Evolutionary conservation across 257 asterid species (phyloP).

Genomic region (Jasminum sambac): DNA sequence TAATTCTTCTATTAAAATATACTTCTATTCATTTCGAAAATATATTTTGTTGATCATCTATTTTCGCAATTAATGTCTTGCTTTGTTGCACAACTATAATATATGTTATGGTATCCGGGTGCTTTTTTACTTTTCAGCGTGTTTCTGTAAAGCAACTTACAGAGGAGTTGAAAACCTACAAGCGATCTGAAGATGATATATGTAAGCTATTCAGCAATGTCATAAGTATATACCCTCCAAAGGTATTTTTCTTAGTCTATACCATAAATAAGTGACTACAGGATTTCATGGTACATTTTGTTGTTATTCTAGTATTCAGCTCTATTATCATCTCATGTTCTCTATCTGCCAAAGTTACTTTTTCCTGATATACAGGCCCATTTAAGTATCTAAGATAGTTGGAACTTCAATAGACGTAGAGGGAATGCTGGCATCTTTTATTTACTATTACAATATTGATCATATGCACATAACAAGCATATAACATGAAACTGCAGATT

Average conservation of each 20-base stretch:
- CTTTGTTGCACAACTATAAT: conserved; percentile 7
- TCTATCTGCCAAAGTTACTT: conserved; percentile 14
- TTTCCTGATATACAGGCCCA: not conserved
- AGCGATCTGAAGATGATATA: conserved; percentile 64
- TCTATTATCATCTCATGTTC: not conserved
- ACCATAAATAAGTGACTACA: not conserved
- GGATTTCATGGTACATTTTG: conserved; percentile 7
- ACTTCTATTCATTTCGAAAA: not conserved
- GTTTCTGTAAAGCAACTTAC: conserved; percentile 76
- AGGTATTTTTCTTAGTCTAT: conserved; percentile 45
- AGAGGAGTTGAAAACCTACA: conserved; percentile 66
- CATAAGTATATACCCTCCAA: conserved; percentile 67
- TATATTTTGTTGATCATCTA: conserved; percentile 3
- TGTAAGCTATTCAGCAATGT: conserved; percentile 74
- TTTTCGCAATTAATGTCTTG: conserved; percentile 14
- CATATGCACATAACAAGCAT: conserved; percentile 2
- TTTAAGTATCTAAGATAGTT: not conserved
- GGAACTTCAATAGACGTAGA: not conserved
- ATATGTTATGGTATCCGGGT: conserved; percentile 14
- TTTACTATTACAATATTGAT: conserved; percentile 14
- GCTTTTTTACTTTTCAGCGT: conserved; percentile 64
- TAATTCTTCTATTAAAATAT: conserved; percentile 12
- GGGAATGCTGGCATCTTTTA: not conserved
- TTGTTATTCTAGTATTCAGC: not conserved
- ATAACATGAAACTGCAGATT: not conserved